Conservation (phyloP, 352 stramenopile genomes). For the Pythium periplocum region DNA sequence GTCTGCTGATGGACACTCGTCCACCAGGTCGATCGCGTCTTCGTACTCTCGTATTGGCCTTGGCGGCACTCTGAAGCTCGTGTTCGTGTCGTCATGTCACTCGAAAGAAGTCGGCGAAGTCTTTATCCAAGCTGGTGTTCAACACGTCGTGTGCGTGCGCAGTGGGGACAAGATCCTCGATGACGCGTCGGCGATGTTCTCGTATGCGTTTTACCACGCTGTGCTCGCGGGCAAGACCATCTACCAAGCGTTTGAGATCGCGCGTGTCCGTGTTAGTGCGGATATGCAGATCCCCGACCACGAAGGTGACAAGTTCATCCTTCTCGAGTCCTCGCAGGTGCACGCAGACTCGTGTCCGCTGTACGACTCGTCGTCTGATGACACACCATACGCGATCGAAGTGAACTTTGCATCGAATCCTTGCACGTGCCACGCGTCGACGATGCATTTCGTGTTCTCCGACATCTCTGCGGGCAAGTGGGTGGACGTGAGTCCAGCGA, state of each 20-base stretch:
- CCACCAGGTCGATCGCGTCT: slow-evolving; percentile 20
- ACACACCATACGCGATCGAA: slow-evolving; percentile 33
- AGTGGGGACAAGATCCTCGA: slow-evolving; percentile 64
- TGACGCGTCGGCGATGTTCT: slow-evolving; percentile 69
- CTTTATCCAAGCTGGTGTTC: slow-evolving; percentile 70
- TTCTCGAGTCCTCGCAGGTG: slow-evolving; percentile 63
- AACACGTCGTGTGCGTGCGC: slow-evolving; percentile 75
- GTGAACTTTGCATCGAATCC: slow-evolving; percentile 37
- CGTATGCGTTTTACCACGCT: slow-evolving; percentile 76
- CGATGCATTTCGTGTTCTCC: slow-evolving; percentile 57
- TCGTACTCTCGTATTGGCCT: slow-evolving; percentile 26
- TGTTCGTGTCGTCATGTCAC: slow-evolving; percentile 81
- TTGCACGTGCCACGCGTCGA: slow-evolving; percentile 50
- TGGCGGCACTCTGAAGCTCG: slow-evolving; percentile 56
- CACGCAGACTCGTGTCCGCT: slow-evolving; percentile 47
- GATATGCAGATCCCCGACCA: slow-evolving; percentile 57
- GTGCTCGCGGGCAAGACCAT: slow-evolving; percentile 67
- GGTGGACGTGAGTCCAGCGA: slow-evolving; percentile 65
- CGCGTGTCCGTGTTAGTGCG: slow-evolving; percentile 59
- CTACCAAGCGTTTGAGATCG: slow-evolving; percentile 70
- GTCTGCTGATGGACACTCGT: not conserved
- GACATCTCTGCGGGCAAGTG: slow-evolving; percentile 72
- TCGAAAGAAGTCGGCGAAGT: slow-evolving; percentile 73
- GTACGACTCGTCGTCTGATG: slow-evolving; percentile 12
- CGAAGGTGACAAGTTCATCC: slow-evolving; percentile 76